Base-by-base conservation (phyloP, 345 rosid species). In the Linum tenue region DNA sequence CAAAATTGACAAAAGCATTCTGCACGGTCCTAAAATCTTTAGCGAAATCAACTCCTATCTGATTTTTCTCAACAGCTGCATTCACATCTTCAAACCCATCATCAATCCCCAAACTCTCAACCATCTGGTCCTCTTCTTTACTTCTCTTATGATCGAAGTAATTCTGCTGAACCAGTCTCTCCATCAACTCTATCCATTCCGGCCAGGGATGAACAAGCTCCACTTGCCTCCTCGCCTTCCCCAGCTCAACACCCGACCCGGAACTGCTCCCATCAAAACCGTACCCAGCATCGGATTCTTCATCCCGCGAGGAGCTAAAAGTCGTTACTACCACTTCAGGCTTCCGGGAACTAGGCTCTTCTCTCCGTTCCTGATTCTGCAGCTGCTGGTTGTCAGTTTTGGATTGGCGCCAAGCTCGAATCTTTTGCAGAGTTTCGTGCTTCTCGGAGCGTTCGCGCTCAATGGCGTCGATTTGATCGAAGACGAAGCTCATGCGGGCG, bases 141-240 rank as follows among this genome's bases (percentile, higher is more conserved):
- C 53, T 48, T 71, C 95, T 88, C 75, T 79, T 77, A 64, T 86
- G 91, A 76, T 94, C 96, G 80, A 94, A 90, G 81, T 88, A 94
- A 71, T 94, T 90, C 81, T 88, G 96, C 64, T 86, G 83, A 72
- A 87, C 85, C 67, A 94, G 70, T 67, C 83, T 83, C 79, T 85
- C 88, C 91, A 94, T 87, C 73, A 94, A 73, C 80, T 94, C 97
- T 41, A 91, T 82, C 99, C 97, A 94, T 80, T 94, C 99, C 1
- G 96, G 92, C 97, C 96, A 94, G 9, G 95, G 97, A 72, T 94
- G 99, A n/a, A 84, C 88, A 69, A 94, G 2, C 79, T 83, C 87
- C 5, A 62, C 75, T 55, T 80, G 75, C 40, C 77, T 69, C 31
- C 69, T 76, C 69, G 72, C 71, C 59, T 43, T 68, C 63, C 59